Conservation (phyloP, 2,329 filamentous ascomycete species). For the Colletotrichum melonis region DNA sequence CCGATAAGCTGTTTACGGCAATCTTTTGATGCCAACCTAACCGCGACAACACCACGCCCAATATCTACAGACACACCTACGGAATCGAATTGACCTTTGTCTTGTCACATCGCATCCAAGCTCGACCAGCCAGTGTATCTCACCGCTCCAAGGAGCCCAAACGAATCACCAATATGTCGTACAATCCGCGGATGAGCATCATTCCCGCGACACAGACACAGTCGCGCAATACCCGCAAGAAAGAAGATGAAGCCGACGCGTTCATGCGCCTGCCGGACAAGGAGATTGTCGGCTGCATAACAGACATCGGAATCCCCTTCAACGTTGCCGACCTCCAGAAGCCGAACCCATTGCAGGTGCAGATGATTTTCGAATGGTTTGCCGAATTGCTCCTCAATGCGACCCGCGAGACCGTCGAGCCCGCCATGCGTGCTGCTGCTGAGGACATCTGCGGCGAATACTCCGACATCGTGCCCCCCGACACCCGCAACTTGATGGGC, state of each 20-base stretch:
- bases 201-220: constrained; percentile 62
- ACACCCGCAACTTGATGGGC: constrained; percentile 94
- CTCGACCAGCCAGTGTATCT: not conserved
- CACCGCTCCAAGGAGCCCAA: not conserved
- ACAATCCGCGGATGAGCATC: constrained; percentile 71
- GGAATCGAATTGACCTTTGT: not conserved
- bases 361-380: constrained; percentile 98
- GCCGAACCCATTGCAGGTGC: constrained; percentile 92
- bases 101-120: not conserved
- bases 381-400: constrained; percentile 94
- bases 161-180: constrained; percentile 59
- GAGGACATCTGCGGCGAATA: constrained; percentile 89
- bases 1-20: constrained; percentile 9
- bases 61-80: not conserved
- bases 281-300: constrained; percentile 97
- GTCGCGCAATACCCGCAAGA: constrained; percentile 63
- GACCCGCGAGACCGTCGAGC: constrained; percentile 92
- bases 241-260: constrained; percentile 69
- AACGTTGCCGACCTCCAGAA: constrained; percentile 89
- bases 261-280: constrained; percentile 71
- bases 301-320: constrained; percentile 94
- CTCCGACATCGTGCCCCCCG: constrained; percentile 84
- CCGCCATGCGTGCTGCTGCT: constrained; percentile 91
- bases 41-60: not conserved
- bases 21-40: not conserved